Conservation (phyloP, 1,139 yeast genomes). For the Hansenula anomala region DNA sequence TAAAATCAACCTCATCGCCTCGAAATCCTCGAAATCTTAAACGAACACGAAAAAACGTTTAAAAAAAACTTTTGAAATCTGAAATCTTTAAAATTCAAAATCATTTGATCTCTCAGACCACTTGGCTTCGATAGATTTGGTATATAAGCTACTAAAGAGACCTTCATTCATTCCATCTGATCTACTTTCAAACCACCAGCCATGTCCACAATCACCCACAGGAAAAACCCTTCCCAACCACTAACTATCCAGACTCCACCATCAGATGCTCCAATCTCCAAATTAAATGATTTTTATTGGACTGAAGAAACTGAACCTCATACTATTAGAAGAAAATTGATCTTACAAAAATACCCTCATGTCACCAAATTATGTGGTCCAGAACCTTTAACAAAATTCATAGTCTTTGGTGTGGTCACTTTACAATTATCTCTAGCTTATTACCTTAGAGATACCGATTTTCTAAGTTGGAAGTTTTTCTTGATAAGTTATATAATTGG, state of each 20-base stretch:
- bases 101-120: too few species aligned
- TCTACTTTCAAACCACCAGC: too few species aligned
- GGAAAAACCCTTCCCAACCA: constrained; percentile 21
- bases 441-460: constrained; percentile 49
- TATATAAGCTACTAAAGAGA: too few species aligned
- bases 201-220: constrained; percentile 24
- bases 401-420: constrained; percentile 57
- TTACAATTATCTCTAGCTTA: constrained; percentile 63
- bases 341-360: constrained; percentile 72
- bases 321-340: constrained; percentile 63
- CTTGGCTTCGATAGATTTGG: too few species aligned
- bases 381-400: constrained; percentile 81
- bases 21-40: too few species aligned
- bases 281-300: constrained; percentile 66
- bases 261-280: constrained; percentile 21
- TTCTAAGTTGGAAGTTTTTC: constrained; percentile 53
- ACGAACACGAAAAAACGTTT: too few species aligned
- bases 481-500: constrained; percentile 71
- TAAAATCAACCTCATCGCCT: too few species aligned
- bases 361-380: constrained; percentile 78
- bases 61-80: too few species aligned
- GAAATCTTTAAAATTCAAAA: too few species aligned
- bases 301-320: constrained; percentile 83
- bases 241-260: constrained; percentile 21
- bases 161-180: too few species aligned